These are phyloP conservation scores for Carallia brachiata DNA, from an alignment of 345 rosid genomes.

Conservation along the genomic window DNA sequence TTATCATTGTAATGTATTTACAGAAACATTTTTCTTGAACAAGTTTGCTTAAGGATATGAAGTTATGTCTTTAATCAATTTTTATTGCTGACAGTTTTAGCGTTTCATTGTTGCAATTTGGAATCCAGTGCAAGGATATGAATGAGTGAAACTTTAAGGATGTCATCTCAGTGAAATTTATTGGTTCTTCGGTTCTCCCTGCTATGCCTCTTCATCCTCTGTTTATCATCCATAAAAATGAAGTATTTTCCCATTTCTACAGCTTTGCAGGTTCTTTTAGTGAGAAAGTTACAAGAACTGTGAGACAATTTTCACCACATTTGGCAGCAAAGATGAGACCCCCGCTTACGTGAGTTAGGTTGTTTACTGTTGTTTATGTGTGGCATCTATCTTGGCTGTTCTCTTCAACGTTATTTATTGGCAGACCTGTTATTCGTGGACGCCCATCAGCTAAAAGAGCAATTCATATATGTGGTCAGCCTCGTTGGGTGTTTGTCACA, in stretches of 20 bases:
- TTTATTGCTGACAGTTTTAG: too few relatives aligned
- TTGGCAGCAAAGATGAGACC: constrained; percentile 97
- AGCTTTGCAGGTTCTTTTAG: constrained; percentile 96
- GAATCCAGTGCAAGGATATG: neutral
- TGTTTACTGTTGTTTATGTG: constrained; percentile 4
- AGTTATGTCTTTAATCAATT: neutral
- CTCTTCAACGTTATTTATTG: constrained; percentile 20
- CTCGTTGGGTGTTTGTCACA: constrained; percentile 91
- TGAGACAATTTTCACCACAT: constrained; percentile 89
- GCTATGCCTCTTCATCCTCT: neutral
- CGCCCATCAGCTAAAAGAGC: constrained; percentile 85
- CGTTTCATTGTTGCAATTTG: too few relatives aligned
- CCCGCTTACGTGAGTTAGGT: constrained; percentile 60
- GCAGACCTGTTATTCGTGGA: constrained; percentile 92
- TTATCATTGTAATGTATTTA: too few relatives aligned
- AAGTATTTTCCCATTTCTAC: constrained; percentile 18
- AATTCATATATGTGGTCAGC: constrained; percentile 76
- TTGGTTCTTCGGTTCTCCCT: neutral
- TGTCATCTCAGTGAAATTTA: neutral
- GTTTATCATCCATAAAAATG: neutral
- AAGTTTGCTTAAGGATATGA: too few relatives aligned
- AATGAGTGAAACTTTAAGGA: neutral
- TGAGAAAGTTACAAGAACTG: constrained; percentile 84
- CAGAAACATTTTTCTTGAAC: too few relatives aligned
- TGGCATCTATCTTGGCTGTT: constrained; percentile 10